Evolutionary conservation across 306 rosid genomes (phyloP), one percentile per base, ranked within the genome.

Genomic region (Hippophae gyantsensis): DNA sequence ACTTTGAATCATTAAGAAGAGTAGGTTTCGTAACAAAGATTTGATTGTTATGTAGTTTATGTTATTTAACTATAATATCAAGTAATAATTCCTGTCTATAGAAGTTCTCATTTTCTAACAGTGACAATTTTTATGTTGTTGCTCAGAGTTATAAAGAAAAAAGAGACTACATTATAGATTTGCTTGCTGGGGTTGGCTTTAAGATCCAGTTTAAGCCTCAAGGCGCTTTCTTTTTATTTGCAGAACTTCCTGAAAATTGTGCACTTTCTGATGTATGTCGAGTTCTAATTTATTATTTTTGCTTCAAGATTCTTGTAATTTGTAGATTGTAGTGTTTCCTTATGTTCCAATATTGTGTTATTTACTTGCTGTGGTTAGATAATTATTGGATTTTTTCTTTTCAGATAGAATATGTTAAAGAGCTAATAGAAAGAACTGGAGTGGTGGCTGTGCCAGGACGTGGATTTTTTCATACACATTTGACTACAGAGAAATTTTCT

Each of bases 371-470:
- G 11, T 44, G 6, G 32, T 42, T 26, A 25, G 46, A 26, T 10
- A 25, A 46, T 12, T 48, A 45, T 11, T 38, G 18, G 12, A 14
- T 51, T 13, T 6, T 14, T 12, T 26, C 6, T 56, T 76, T 54
- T 32, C 83, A 90, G 96, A 84, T 79, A 43, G 89, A 87, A 62
- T 90, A 63, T 81, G 89, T 90, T 6, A 77, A 74, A 74, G 76
- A 74, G 61, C 44, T 90, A 60, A 83, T 90, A 76, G 61, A 83
- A 64, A 69, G 74, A 71, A 90, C 86, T 0, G 95, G 88, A 38
- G 85, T 90, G 68, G 97, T 87, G 81, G 95, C 94, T 13, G 95
- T 90, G 68, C 95, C 94, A 58, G 90, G 95, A 43, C 74, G 81
- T 58, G 86, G 89, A 55, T 86, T 89, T 69, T 86, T 89, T 38